Base-by-base conservation (phyloP, 1,139 yeast genomes). In the Nakaseomyces sp. region DNA sequence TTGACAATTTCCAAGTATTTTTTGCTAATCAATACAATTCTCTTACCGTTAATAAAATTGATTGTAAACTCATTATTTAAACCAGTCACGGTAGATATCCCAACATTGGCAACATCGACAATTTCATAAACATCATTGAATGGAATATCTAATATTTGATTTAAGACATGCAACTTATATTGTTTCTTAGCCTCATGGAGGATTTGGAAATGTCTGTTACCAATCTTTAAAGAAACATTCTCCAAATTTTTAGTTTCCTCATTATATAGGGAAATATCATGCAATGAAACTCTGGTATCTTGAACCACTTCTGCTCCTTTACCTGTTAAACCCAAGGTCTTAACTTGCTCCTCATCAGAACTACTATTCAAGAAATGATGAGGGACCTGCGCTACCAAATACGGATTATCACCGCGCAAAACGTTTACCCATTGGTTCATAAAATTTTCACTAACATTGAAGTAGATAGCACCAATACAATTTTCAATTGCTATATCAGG, bases 1-100 rank as follows among this genome's bases (percentile, higher is more conserved):
- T 87, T 70, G 60, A 83, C 72, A 26, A 83, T 79, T 52, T 82
- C 91, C 55, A 74, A 70, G 55, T 80, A 72, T 52, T 80, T 84
- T 0, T 72, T 63, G 3, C 87, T 78, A 18, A 77, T 61, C 29
- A 83, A 63, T 2, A 76, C 71, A 9, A 81, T 57, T 37, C 66
- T 68, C 15, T 55, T 60, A 4, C 72, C 73, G 47, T 68, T 66
- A 35, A 58, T 66, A 45, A 81, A 65, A 46, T 69, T 72, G 10
- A 81, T 64, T 3, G 84, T 76, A 47, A 85, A 80, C 50, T 76
- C 81, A 44, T 72, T 68, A 1, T 73, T 64, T 29, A 70, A 70
- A 2, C 76, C 77, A 4, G 80, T 73, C 8, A 60, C 56, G 31
- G 69, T 67, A 0, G 84, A 69, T 1, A 75, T 68, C 42, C 74